These are phyloP conservation scores for Diplodia sapinea DNA, from an alignment of 2,329 filamentous ascomycete species.

Conservation along the genomic window DNA sequence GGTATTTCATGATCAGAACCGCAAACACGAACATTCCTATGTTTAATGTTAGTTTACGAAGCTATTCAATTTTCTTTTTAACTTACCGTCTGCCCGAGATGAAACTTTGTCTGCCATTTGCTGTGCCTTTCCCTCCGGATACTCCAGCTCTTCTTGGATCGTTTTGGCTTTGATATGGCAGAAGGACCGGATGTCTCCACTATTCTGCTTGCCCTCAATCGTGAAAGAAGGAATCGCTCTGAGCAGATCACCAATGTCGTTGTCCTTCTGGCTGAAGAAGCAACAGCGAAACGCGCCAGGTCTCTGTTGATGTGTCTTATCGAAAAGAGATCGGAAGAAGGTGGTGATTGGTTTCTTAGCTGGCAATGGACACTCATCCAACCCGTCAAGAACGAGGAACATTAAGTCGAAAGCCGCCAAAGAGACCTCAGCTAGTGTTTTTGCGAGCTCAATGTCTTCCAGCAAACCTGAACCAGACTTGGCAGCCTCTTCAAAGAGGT, in stretches of 20 bases:
- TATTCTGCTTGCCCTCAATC: neutral
- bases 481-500: neutral
- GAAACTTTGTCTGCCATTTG: neutral
- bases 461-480: neutral
- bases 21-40: neutral
- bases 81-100: neutral
- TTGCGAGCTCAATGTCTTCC: neutral
- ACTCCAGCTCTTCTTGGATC: neutral
- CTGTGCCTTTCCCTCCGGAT: neutral
- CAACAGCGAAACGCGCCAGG: neutral
- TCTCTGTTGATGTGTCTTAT: neutral
- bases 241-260: neutral
- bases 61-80: no score
- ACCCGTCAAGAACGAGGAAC: neutral
- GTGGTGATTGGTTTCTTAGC: neutral
- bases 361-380: neutral
- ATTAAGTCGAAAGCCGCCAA: neutral
- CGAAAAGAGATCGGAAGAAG: neutral
- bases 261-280: neutral
- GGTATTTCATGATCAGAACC: neutral
- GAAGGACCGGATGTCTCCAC: neutral
- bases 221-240: neutral
- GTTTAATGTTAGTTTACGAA: neutral
- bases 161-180: neutral
- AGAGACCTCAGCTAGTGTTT: neutral